Evolutionary conservation across 495 filamentous ascomycete species (phyloP).

Genomic region (Ramalina intermedia): DNA sequence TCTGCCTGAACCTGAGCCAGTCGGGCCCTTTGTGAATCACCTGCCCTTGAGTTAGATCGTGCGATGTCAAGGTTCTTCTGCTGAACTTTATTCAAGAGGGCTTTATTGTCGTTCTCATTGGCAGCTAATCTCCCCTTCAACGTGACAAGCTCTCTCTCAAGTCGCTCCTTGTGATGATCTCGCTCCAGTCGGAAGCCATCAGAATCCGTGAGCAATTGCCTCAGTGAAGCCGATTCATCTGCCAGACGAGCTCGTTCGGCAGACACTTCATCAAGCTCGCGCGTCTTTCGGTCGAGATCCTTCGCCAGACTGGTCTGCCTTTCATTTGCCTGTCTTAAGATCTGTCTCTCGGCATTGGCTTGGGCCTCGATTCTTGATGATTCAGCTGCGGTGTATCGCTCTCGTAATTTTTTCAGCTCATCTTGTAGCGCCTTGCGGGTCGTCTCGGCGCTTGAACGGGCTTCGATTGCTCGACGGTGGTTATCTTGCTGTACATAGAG

Average conservation of each 20-base stretch:
- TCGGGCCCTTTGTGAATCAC: slow-evolving; percentile 69
- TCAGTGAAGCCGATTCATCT: slow-evolving; percentile 64
- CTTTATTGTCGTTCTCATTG: slow-evolving; percentile 95
- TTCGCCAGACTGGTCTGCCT: slow-evolving; percentile 61
- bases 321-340: slow-evolving; percentile 65
- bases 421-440: slow-evolving; percentile 79
- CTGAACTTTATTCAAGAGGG: slow-evolving; percentile 87
- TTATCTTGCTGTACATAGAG: slow-evolving; percentile 96
- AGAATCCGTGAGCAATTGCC: slow-evolving; percentile 71
- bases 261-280: slow-evolving; percentile 58
- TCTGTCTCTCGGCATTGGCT: slow-evolving; percentile 60
- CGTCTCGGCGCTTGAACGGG: slow-evolving; percentile 59
- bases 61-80: slow-evolving; percentile 97
- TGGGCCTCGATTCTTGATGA: slow-evolving; percentile 75
- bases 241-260: slow-evolving; percentile 60
- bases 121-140: slow-evolving; percentile 81
- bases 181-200: slow-evolving; percentile 74
- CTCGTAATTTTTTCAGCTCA: slow-evolving; percentile 68
- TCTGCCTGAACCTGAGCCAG: slow-evolving; percentile 66
- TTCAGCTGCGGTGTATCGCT: slow-evolving; percentile 70
- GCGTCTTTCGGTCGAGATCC: slow-evolving; percentile 61
- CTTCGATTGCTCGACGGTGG: slow-evolving; percentile 74
- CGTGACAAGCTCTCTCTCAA: slow-evolving; percentile 85
- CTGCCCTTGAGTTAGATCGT: slow-evolving; percentile 71
- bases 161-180: slow-evolving; percentile 83